Conservation (phyloP, 768 basidiomycete genomes). For the Agaricus blazei region DNA sequence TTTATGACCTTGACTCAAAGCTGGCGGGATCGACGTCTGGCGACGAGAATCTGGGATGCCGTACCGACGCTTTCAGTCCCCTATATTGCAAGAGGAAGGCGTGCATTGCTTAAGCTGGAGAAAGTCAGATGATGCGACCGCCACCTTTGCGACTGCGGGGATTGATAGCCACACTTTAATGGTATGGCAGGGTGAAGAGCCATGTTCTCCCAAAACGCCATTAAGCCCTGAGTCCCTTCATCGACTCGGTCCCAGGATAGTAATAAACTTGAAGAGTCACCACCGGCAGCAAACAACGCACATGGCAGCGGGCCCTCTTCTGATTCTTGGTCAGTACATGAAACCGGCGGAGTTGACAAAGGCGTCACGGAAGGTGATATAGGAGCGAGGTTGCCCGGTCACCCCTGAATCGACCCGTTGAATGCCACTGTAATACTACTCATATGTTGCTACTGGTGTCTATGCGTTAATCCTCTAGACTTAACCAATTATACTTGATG, state of each 20-base stretch:
- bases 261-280: neutral
- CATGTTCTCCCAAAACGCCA: neutral
- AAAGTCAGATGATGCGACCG: neutral
- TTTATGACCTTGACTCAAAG: neutral
- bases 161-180: neutral
- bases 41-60: slow-evolving; percentile 4
- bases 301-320: neutral
- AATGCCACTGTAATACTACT: too few species aligned
- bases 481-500: too few species aligned
- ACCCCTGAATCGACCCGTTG: too few species aligned
- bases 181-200: slow-evolving; percentile 6
- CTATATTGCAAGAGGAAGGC: neutral
- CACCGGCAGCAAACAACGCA: neutral
- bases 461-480: too few species aligned
- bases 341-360: neutral
- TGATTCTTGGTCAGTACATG: neutral
- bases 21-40: slow-evolving; percentile 5
- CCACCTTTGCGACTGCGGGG: slow-evolving; percentile 1
- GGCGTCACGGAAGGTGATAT: neutral
- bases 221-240: neutral
- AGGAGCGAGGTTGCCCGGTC: too few species aligned
- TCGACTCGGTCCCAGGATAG: neutral
- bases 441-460: too few species aligned
- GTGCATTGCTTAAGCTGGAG: slow-evolving; percentile 6
- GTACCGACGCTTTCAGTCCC: neutral